Evolutionary conservation across 305 asterid genomes (phyloP).

Genomic region (Stenogyne calaminthoides): DNA sequence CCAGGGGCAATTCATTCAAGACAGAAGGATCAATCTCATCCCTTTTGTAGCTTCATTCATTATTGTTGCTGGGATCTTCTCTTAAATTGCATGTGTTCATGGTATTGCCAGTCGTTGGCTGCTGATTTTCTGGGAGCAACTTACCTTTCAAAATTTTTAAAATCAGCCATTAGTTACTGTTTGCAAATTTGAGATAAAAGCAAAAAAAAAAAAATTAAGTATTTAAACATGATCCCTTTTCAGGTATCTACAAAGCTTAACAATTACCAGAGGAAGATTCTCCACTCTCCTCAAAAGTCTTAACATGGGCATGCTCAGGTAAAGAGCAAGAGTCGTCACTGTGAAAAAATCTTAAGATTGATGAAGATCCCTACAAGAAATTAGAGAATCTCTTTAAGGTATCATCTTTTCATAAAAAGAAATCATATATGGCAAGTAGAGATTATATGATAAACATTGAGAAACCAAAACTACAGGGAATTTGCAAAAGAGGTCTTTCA

Average conservation of each 20-base stretch:
- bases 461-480: background rate
- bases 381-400: conserved; percentile 20
- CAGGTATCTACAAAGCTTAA: background rate
- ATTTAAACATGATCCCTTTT: background rate
- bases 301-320: conserved; percentile 35
- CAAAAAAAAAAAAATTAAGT: background rate
- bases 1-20: conserved; percentile 69
- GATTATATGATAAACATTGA: background rate
- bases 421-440: background rate
- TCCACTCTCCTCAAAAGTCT: conserved; percentile 39
- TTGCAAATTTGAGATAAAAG: conserved; percentile 26
- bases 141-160: conserved; percentile 31
- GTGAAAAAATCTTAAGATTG: conserved; percentile 61
- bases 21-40: conserved; percentile 77
- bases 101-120: conserved; percentile 26
- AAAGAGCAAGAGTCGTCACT: conserved; percentile 40
- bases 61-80: conserved; percentile 33
- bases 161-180: conserved; percentile 22
- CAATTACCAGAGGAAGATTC: conserved; percentile 59
- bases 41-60: conserved; percentile 58
- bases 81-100: conserved; percentile 33
- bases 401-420: conserved; percentile 14
- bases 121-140: conserved; percentile 37
- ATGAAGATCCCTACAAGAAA: conserved; percentile 57
- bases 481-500: background rate